Conservation (phyloP, 1,139 yeast species). For the Kodamaea fungicola region DNA sequence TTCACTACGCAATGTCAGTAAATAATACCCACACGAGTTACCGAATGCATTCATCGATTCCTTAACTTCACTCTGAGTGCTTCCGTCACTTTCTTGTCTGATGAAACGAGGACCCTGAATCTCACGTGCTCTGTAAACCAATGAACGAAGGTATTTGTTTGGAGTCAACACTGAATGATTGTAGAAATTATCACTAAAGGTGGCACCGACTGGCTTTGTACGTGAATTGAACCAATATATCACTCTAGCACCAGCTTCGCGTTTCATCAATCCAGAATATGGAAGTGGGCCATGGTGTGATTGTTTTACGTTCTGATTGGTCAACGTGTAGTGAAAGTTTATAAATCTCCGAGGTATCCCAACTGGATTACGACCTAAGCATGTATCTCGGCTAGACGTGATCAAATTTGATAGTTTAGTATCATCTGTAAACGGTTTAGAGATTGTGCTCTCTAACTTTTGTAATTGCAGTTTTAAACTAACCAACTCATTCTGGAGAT, state of each 20-base stretch:
- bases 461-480: slow-evolving; percentile 9
- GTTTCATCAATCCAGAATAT: slow-evolving; percentile 14
- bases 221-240: slow-evolving; percentile 12
- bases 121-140: slow-evolving; percentile 8
- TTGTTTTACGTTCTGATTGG: slow-evolving; percentile 3
- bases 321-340: slow-evolving; percentile 11
- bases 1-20: not conserved
- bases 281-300: slow-evolving; percentile 11
- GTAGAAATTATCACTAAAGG: slow-evolving; percentile 8
- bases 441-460: slow-evolving; percentile 8
- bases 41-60: slow-evolving; percentile 9
- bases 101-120: slow-evolving; percentile 11
- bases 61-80: slow-evolving; percentile 11
- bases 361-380: slow-evolving; percentile 11
- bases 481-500: slow-evolving; percentile 8
- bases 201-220: slow-evolving; percentile 3
- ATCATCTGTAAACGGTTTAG: not conserved
- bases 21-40: slow-evolving; percentile 2
- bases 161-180: slow-evolving; percentile 6
- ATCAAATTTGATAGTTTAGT: slow-evolving; percentile 1
- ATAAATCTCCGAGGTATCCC: slow-evolving; percentile 3
- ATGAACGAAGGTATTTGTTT: slow-evolving; percentile 2
- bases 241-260: slow-evolving; percentile 16
- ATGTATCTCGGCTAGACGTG: slow-evolving; percentile 1
- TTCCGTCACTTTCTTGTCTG: slow-evolving; percentile 13